Base-by-base conservation (phyloP, 768 basidiomycete species). In the Pleurotus salmoneostramineus region DNA sequence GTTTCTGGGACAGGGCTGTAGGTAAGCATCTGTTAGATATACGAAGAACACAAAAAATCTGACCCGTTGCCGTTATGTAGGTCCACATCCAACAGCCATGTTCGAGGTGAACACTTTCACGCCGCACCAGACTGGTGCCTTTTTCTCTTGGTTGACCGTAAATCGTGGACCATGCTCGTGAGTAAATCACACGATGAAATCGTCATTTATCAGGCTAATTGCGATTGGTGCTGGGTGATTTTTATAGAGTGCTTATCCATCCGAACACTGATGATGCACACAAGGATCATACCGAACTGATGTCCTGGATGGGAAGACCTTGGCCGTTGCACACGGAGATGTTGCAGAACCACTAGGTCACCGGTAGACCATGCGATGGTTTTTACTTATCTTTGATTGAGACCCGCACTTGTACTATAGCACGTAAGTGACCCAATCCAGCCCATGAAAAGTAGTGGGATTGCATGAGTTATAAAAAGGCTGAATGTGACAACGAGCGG, bases 131-230 rank as follows among this genome's bases (percentile, higher is more conserved):
- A 88, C 84, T 0, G 88, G 88, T 0, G 79, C 85, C 1, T 69
- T 90, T 10, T 88, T 89, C 64, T 76, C 83, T 3, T 90, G 82
- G 81, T 77, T 89, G 14, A 80, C 77, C 14, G 83, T 88, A 34
- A 75, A 88, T 66, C 80, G 87, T 5, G 88, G 88, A 8, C 83
- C 87, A 6, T 84, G 82, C 75, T 88, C 87, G 87, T 89, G 66
- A 45, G 87, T 76, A 12, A 37, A 42, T 27, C 52, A 55, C 52
- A 43, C 52, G 15, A 55, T 27, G 31, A 17, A n/a, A 27, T 40
- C 37, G 52, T 43, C 52, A 55, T 55, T 49, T 49, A 48, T 33
- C 27, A 27, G 6, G 45, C 3, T 48, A 15, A 43, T 61, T 65
- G 17, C 44, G 49, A 40, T 15, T 54, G 36, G 10, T 48, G 14